Evolutionary conservation across 345 rosid species (phyloP).

Genomic region (Lagerstroemia speciosa): DNA sequence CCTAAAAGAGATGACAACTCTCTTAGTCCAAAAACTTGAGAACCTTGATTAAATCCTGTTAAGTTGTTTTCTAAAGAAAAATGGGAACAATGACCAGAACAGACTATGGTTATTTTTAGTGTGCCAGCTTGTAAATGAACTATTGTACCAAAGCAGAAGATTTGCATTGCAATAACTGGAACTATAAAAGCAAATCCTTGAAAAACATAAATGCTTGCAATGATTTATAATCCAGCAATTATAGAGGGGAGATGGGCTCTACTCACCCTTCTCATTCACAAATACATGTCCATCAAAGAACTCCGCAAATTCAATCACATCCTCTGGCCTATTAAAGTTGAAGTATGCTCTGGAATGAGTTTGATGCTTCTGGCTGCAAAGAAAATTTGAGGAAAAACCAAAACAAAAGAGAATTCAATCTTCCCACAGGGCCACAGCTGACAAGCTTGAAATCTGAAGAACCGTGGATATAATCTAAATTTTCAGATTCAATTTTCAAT

Average conservation of each 20-base stretch:
- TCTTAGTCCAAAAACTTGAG: neutral
- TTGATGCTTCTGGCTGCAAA: slow-evolving; percentile 57
- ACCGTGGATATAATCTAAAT: neutral
- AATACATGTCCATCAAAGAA: slow-evolving; percentile 64
- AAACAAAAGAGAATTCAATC: neutral
- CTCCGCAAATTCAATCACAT: slow-evolving; percentile 64
- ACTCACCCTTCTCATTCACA: slow-evolving; percentile 71
- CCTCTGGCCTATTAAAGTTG: slow-evolving; percentile 48
- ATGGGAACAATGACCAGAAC: neutral
- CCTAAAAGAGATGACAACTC: slow-evolving; percentile 28
- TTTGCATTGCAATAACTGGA: neutral
- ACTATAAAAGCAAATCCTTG: neutral
- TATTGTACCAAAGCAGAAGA: neutral
- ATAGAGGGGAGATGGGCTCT: slow-evolving; percentile 1
- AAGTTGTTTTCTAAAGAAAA: neutral
- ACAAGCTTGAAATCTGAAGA: neutral
- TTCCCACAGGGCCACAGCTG: neutral
- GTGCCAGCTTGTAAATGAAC: neutral
- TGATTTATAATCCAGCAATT: neutral
- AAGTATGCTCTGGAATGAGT: slow-evolving; percentile 53
- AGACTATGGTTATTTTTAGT: neutral
- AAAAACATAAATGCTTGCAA: neutral
- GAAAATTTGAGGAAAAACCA: slow-evolving; percentile 6
- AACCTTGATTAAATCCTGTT: neutral
- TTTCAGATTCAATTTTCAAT: neutral